Base-by-base conservation (phyloP, 2,329 filamentous ascomycete species). In the Calonectria naviculata region DNA sequence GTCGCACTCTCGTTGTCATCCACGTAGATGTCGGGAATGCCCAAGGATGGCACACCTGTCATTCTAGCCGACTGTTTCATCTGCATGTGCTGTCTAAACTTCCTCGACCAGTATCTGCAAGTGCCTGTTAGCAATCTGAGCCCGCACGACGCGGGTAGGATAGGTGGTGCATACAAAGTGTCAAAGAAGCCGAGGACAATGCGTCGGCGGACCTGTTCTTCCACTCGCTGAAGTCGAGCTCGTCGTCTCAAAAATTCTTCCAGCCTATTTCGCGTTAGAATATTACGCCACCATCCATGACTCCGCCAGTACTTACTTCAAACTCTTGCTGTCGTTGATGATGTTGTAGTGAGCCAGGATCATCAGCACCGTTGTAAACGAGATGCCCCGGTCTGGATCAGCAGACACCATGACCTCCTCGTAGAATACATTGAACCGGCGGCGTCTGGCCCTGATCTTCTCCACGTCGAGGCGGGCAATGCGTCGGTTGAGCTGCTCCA, bases 311-410 rank as follows among this genome's bases (percentile, higher is more conserved):
- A 83, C 86, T 80, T 85, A 94, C 92, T 90, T 93, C 80, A 99
- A 86, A 83, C 95, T 98, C 87, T 98, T 98, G 86, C 93, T 98
- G 83, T 99, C 97, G 76, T 93, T 98, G 81, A 99, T 99, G 79
- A 99, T 95, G 79, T 98, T 99, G 88, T 99, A 97, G 83, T 99
- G 97, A 38, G 97, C 96, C 68, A 99, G 87, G 71, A 97, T 97
- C 93, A 99, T 97, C 63, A 99, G 88, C 26, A 98, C 93, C 8
- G 93, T 93, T 4, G 95, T 97, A 82, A 99, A 99, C 0, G 94
- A 93, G 71, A 99, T 97, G 58, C 97, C 97, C 73, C 91, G 90
- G 78, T 97, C 94, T 1, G 93, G 93, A 81, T 99, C 95, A 5
- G 95, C 95, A 5, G 95, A 96, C 7, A 98, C 95, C 82, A 98